Evolutionary conservation across 1,284 basidiomycete species (phyloP).

Genomic region (Phlebopus sp.): DNA sequence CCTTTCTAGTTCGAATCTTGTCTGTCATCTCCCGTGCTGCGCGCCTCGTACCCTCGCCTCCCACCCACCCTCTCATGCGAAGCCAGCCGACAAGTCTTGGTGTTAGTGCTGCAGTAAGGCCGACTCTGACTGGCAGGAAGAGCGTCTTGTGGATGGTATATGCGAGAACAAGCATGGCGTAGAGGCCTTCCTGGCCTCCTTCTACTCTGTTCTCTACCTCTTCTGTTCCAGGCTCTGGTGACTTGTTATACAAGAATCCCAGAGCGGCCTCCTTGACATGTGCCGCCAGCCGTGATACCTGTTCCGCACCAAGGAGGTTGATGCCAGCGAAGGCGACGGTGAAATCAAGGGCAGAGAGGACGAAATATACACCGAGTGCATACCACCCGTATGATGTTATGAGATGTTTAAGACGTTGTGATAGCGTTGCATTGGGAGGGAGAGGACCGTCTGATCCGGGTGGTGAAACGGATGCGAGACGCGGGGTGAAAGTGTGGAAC

Average conservation of each 20-base stretch:
- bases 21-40: slow-evolving; percentile 65
- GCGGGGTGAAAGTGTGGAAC: slow-evolving; percentile 49
- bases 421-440: slow-evolving; percentile 53
- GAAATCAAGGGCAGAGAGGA: slow-evolving; percentile 76
- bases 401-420: slow-evolving; percentile 79
- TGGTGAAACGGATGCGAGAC: slow-evolving; percentile 36
- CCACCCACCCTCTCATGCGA: slow-evolving; percentile 71
- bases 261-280: slow-evolving; percentile 52
- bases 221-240: slow-evolving; percentile 64
- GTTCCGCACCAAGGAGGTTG: slow-evolving; percentile 87
- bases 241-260: slow-evolving; percentile 43
- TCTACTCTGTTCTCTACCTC: slow-evolving; percentile 41
- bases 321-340: slow-evolving; percentile 80
- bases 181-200: slow-evolving; percentile 67
- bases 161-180: slow-evolving; percentile 90
- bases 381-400: slow-evolving; percentile 94
- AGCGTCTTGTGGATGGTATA: slow-evolving; percentile 96
- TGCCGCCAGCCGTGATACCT: slow-evolving; percentile 70
- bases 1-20: slow-evolving; percentile 30
- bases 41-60: slow-evolving; percentile 61
- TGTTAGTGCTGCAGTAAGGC: slow-evolving; percentile 85
- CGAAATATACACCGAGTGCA: slow-evolving; percentile 82
- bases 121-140: slow-evolving; percentile 88
- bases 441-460: slow-evolving; percentile 8
- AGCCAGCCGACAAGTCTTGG: slow-evolving; percentile 84